These are phyloP conservation scores for Staphylotrichum longicolle DNA, from an alignment of 495 filamentous ascomycete genomes.

Conservation along the genomic window DNA sequence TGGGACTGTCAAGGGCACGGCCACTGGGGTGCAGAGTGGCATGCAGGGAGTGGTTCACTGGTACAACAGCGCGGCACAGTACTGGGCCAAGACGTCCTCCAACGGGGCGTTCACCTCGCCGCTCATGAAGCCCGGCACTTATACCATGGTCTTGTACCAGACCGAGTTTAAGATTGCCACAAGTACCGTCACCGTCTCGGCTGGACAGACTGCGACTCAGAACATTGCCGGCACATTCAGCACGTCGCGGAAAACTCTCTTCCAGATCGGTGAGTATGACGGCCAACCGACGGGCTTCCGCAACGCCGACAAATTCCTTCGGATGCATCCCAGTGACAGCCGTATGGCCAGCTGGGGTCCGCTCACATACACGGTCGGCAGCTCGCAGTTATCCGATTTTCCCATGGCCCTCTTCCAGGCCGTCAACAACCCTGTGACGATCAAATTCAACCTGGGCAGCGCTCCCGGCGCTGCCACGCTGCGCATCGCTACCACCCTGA, in stretches of 20 bases:
- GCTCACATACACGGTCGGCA: conserved; percentile 58
- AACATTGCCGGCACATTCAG: conserved; percentile 52
- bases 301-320: conserved; percentile 62
- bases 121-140: conserved; percentile 64
- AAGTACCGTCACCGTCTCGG: conserved; percentile 52
- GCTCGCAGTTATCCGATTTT: conserved; percentile 49
- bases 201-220: conserved; percentile 51
- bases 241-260: conserved; percentile 49
- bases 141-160: conserved; percentile 66
- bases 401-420: conserved; percentile 66
- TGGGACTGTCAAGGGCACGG: conserved; percentile 60
- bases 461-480: conserved; percentile 53
- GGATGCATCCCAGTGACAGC: conserved; percentile 64
- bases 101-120: conserved; percentile 59
- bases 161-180: conserved; percentile 59
- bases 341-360: conserved; percentile 61
- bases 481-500: conserved; percentile 62
- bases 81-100: conserved; percentile 58
- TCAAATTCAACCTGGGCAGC: conserved; percentile 56
- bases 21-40: conserved; percentile 47
- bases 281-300: conserved; percentile 63
- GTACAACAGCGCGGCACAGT: conserved; percentile 62
- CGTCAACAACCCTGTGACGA: conserved; percentile 61
- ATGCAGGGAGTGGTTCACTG: conserved; percentile 61
- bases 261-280: conserved; percentile 63